Base-by-base conservation (phyloP, 768 basidiomycete species). In the Agaricus blazei region DNA sequence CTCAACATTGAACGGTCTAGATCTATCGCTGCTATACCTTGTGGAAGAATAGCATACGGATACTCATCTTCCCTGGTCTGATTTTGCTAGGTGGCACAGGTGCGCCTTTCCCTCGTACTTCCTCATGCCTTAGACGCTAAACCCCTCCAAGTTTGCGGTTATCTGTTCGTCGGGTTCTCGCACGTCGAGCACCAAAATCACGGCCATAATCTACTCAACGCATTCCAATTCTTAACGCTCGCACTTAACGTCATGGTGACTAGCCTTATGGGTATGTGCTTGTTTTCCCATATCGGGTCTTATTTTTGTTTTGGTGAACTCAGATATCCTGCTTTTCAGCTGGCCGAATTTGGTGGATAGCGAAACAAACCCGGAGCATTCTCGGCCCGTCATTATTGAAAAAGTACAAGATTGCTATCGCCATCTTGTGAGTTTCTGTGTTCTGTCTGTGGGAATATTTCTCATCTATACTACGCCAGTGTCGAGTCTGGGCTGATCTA, bases 401-500 rank as follows among this genome's bases (percentile, higher is more conserved):
- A 31, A 65, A 67, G 50, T 73, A 71, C 38, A 67, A 64, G 52
- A 64, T 64, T 19, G 67, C 70, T 4, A 68, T 73, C 28, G 63
- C 68, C 7, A 69, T 75, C 23, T 62, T 74, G 75, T 76, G 42
- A 40, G 71, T 62, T 12, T 36, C 23, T 9, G 27, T 40, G 12
- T 19, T 11, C 9, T 14, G 7, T 37, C 14, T 28, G 36, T 23
- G 23, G n/a, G 15, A 19, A 41, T 12, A 4, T 4, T 3, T 15
- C 19, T 50, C 27, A 59, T 29, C 19, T 29, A 41, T 28, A 34
- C 34, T 52, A 36, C 44, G 9, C 2, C 45, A 75, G 75, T 23
- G 61, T 74, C 40, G 74, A 75, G 64, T 75, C 74, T 1, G 74
- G 75, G 0, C 47, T 69, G 3, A 59, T 75, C 14, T 75, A 76